These are phyloP conservation scores for Moniliella sp. DNA, from an alignment of 1,284 basidiomycete genomes.

Conservation along the genomic window DNA sequence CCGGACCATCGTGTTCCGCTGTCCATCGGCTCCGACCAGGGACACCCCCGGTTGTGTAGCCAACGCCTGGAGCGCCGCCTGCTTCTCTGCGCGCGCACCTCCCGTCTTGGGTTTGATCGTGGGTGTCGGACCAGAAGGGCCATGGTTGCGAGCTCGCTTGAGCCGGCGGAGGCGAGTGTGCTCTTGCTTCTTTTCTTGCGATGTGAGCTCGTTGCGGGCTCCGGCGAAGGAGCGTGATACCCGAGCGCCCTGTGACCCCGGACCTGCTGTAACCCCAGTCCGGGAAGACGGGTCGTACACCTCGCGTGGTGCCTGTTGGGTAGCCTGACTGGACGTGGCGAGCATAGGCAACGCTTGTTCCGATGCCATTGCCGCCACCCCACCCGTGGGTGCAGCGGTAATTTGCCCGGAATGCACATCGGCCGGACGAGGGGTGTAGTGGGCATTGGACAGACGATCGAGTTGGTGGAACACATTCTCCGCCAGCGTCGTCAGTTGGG, in stretches of 20 bases:
- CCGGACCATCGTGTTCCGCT: too few relatives aligned
- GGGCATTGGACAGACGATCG: constrained; percentile 78
- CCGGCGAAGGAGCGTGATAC: constrained; percentile 18
- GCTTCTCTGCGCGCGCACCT: too few relatives aligned
- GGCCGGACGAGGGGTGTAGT: constrained; percentile 52
- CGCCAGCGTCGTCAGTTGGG: constrained; percentile 61
- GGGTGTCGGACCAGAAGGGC: too few relatives aligned
- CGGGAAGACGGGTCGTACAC: constrained; percentile 44
- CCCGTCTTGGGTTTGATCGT: too few relatives aligned
- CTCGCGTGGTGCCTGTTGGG: constrained; percentile 82
- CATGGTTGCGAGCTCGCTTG: constrained; percentile 53
- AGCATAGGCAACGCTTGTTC: constrained; percentile 64
- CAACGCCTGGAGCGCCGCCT: too few relatives aligned
- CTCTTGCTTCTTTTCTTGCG: constrained; percentile 50
- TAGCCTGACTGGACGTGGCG: constrained; percentile 53
- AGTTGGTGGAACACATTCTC: constrained; percentile 68
- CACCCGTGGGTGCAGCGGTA: constrained; percentile 60
- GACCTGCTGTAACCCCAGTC: too few relatives aligned
- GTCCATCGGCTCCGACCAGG: too few relatives aligned
- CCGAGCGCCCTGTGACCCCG: constrained; percentile 3
- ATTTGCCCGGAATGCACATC: constrained; percentile 56
- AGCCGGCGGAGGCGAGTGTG: constrained; percentile 38
- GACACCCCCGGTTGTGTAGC: too few relatives aligned
- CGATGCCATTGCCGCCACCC: constrained; percentile 65
- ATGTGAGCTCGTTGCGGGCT: constrained; percentile 56